Evolutionary conservation across 495 filamentous ascomycete species (phyloP), one percentile per base, ranked within the genome.

Genomic region (Letharia columbiana): DNA sequence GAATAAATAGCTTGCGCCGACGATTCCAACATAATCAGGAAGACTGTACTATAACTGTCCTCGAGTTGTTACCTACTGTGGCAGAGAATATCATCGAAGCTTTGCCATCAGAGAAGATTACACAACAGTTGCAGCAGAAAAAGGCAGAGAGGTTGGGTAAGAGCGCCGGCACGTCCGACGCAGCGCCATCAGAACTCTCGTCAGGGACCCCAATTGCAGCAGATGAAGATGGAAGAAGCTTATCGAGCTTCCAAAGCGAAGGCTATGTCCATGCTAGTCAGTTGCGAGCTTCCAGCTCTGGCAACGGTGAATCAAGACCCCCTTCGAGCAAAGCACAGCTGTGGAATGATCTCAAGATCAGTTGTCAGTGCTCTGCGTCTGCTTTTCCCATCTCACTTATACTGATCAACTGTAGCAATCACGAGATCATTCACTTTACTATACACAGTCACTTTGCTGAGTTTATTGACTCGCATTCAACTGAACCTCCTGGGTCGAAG

Each of bases 21-120:
- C 88, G 94, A 69, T 98, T 98, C 79, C 90, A 97, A 75, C 94
- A 98, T 75, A 98, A 98, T 73, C 94, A 98, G 71, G 93, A 96
- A 74, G 95, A 98, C 76, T 98, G 94, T 76, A 96, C 92, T 58
- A 96, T 91, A 75, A 98, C 94, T n/a, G 91, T 98, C 35, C 87
- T 96, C 20, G 94, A 91, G n/a, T 81, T 98, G 62, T 81, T 98
- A 15, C 95, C 95, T 3, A 94, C 91, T 42, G 90, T 91, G 8
- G 91, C 91, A 11, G 85, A 93, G 65, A 89, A 96, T 71, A 91
- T 98, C 67, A 78, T 96, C 66, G 87, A 91, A 66, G 89, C 88
- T 20, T 81, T 97, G 66, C 90, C 93, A 33, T 94, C 96, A 35
- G 94, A 98, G 75, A 84, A 88, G 63, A 87, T 95, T 64, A 90